A percentile compares a stretch with the other conserved stretches of the same genome.
These are phyloP conservation scores for Coniochaeta hoffmannii DNA, from an alignment of 2,329 filamentous ascomycete species.

Conservation along the genomic window DNA sequence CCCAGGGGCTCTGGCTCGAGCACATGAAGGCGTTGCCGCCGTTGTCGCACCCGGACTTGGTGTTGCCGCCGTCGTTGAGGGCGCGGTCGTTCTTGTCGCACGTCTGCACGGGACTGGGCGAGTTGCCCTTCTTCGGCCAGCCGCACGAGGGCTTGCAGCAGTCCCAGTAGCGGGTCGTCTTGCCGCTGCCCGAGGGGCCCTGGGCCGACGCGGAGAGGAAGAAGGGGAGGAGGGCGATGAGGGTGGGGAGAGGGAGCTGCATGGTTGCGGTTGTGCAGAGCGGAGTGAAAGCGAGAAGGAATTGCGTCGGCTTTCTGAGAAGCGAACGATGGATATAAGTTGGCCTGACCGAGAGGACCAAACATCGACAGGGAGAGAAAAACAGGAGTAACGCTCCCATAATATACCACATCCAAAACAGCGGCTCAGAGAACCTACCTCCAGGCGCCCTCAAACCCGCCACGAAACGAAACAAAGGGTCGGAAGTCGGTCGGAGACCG, in stretches of 20 bases:
- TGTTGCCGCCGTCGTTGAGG: conserved; percentile 30
- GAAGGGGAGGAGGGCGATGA: conserved; percentile 14
- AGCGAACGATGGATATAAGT: neutral
- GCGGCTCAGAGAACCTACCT: neutral
- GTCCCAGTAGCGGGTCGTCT: conserved; percentile 36
- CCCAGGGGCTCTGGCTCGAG: conserved; percentile 43
- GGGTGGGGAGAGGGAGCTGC: conserved; percentile 15
- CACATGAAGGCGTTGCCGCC: conserved; percentile 47
- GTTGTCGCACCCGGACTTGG: conserved; percentile 26
- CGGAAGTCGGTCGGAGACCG: conserved; percentile 2
- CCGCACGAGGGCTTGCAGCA: conserved; percentile 54
- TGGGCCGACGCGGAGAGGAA: conserved; percentile 14
- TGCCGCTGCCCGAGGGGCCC: conserved; percentile 17
- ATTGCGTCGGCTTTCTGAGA: neutral
- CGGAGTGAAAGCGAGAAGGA: neutral
- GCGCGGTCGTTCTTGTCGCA: conserved; percentile 42
- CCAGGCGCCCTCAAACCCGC: neutral
- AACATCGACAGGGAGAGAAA: neutral
- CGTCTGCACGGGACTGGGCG: conserved; percentile 30
- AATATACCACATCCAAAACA: neutral
- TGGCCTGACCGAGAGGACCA: neutral
- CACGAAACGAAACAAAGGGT: neutral
- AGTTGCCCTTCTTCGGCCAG: conserved; percentile 41
- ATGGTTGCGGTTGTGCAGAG: conserved; percentile 4
- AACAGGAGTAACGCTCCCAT: neutral